These are phyloP conservation scores for Ephemerocybe angulata DNA, from an alignment of 768 basidiomycete genomes.

Conservation along the genomic window DNA sequence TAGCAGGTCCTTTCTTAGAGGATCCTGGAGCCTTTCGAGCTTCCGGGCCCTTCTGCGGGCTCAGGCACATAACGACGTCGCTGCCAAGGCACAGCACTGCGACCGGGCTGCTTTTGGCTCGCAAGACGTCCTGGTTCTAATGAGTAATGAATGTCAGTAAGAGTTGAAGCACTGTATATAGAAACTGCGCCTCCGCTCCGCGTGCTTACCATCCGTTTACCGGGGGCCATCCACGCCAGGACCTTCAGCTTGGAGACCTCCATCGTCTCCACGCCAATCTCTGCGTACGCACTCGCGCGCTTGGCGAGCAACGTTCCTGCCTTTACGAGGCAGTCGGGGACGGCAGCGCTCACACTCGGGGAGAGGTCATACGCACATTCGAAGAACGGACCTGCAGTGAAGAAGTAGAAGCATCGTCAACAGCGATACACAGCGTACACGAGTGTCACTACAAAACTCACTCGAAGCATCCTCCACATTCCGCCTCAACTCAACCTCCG, in stretches of 20 bases:
- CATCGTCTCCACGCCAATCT: constrained; percentile 21
- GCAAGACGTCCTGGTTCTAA: constrained; percentile 23
- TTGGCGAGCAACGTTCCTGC: constrained; percentile 30
- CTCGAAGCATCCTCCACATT: constrained; percentile 22
- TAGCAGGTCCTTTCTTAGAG: too few species aligned
- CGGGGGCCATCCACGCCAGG: constrained; percentile 41
- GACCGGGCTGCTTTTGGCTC: constrained; percentile 24
- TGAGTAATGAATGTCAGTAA: constrained; percentile 1
- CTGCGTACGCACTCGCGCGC: constrained; percentile 32
- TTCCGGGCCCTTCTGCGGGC: constrained; percentile 15
- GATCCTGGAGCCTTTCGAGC: neutral
- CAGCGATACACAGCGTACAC: neutral
- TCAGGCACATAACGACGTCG: constrained; percentile 31
- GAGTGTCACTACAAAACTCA: constrained; percentile 10
- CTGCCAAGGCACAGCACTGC: constrained; percentile 37
- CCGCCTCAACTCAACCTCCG: constrained; percentile 27
- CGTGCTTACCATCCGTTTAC: constrained; percentile 31
- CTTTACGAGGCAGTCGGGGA: constrained; percentile 22
- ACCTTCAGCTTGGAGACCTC: constrained; percentile 32
- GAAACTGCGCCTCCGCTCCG: neutral
- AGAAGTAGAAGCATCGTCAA: neutral
- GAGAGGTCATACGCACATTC: constrained; percentile 14
- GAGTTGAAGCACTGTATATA: neutral
- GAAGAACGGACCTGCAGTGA: constrained; percentile 30
- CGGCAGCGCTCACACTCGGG: constrained; percentile 6